Evolutionary conservation across 2,329 filamentous ascomycete genomes (phyloP).

Genomic region (Aspergillus fructus): DNA sequence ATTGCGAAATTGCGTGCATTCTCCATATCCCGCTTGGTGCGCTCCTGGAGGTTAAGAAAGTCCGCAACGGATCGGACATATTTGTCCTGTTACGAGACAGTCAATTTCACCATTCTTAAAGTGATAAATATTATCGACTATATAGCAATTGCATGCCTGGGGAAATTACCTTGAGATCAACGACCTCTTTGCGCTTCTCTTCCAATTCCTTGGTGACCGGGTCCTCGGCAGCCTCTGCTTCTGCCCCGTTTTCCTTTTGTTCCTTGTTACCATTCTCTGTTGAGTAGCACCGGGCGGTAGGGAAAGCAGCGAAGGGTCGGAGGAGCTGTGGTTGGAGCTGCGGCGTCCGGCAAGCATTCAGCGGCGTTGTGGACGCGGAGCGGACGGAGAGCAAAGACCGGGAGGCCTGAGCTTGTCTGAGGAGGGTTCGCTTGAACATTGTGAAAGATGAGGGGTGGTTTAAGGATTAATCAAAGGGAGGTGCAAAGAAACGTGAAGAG

Average conservation of each 20-base stretch:
- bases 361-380: constrained; percentile 33
- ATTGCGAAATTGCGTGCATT: constrained; percentile 88
- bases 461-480: background rate
- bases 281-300: constrained; percentile 43
- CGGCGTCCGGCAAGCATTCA: constrained; percentile 34
- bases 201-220: constrained; percentile 66
- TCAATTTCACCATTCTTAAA: background rate
- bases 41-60: constrained; percentile 96
- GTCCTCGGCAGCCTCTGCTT: constrained; percentile 36
- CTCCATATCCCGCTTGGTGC: constrained; percentile 87
- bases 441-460: constrained; percentile 14
- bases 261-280: constrained; percentile 34
- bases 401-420: constrained; percentile 43
- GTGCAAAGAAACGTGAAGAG: background rate
- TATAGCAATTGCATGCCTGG: background rate
- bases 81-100: constrained; percentile 67
- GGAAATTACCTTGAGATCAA: constrained; percentile 76
- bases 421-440: constrained; percentile 45
- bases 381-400: constrained; percentile 35
- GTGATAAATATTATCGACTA: background rate
- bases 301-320: constrained; percentile 33
- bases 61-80: constrained; percentile 92
- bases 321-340: constrained; percentile 33
- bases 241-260: constrained; percentile 44
- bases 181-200: constrained; percentile 67